Percentiles rank a stretch among this genome's conserved stretches.
phyloP scores from a whole-genome alignment of 2,329 filamentous ascomycete genomes.

The Pseudopyrenochaeta lycopersici region DNA sequence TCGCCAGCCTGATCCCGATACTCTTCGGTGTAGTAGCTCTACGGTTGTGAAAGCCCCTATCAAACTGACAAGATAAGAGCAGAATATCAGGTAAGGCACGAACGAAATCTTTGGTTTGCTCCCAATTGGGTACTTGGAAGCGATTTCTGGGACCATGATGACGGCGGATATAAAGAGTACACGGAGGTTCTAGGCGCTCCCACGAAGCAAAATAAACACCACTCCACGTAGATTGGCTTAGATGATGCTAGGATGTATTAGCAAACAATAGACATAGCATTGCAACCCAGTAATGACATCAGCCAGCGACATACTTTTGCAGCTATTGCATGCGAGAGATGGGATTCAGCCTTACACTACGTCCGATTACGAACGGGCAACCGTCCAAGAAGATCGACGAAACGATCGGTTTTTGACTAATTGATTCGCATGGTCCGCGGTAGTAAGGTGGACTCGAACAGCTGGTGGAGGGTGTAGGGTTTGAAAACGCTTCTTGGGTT shows the following conservation, averaged over 20 bases:
- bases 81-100: slow-evolving; percentile 54
- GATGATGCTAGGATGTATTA: not conserved
- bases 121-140: slow-evolving; percentile 42
- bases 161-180: not conserved
- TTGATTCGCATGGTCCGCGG: slow-evolving; percentile 4
- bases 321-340: not conserved
- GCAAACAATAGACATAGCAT: not conserved
- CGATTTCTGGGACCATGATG: slow-evolving; percentile 22
- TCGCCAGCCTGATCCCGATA: slow-evolving; percentile 60
- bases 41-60: slow-evolving; percentile 81
- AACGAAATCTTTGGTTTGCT: slow-evolving; percentile 52
- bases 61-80: slow-evolving; percentile 73
- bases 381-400: not conserved
- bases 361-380: not conserved
- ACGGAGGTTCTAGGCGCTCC: not conserved
- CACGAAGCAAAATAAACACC: not conserved
- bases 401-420: not conserved
- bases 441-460: not conserved
- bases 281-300: not conserved
- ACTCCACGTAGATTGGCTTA: not conserved
- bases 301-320: not conserved
- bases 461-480: not conserved
- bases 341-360: not conserved
- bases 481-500: not conserved
- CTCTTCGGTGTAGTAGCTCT: slow-evolving; percentile 81